Evolutionary conservation across 805 yeast genomes (phyloP).

Genomic region (Myxozyma monticola): DNA sequence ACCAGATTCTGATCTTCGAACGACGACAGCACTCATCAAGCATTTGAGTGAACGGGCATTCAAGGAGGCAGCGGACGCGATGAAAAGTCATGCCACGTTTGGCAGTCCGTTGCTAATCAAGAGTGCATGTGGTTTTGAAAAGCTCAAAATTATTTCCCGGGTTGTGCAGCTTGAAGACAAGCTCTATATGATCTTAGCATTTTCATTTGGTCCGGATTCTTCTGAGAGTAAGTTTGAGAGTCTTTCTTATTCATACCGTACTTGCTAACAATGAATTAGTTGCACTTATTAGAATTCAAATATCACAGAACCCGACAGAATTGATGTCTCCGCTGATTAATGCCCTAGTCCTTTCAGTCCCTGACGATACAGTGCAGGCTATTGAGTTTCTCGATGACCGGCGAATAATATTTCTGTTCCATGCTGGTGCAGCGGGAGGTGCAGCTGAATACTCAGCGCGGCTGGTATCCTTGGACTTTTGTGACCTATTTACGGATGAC

Average conservation of each 20-base stretch:
- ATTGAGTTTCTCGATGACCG: slow-evolving; percentile 21
- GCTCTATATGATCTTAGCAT: neutral
- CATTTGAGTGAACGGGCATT: slow-evolving; percentile 9
- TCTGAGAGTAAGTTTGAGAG: neutral
- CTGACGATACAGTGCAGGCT: neutral
- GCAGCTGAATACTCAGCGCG: neutral
- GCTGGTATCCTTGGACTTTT: neutral
- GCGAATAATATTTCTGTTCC: slow-evolving; percentile 20
- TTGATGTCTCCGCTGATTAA: slow-evolving; percentile 1
- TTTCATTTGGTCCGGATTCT: slow-evolving; percentile 1
- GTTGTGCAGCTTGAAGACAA: neutral
- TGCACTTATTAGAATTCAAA: slow-evolving; percentile 2
- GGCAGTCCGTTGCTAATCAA: slow-evolving; percentile 16
- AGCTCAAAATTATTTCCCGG: slow-evolving; percentile 2
- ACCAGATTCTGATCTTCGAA: neutral
- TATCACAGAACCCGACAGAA: slow-evolving; percentile 10
- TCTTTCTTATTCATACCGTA: neutral
- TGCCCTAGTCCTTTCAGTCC: neutral
- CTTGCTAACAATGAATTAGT: slow-evolving; percentile 7
- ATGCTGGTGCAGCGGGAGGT: neutral
- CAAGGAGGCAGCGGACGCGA: slow-evolving; percentile 21
- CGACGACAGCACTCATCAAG: neutral
- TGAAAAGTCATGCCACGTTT: slow-evolving; percentile 23
- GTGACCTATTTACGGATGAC: neutral
- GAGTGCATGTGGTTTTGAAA: neutral